Base-by-base conservation (phyloP, 257 asterid genomes). In the Penstemon barbatus region DNA sequence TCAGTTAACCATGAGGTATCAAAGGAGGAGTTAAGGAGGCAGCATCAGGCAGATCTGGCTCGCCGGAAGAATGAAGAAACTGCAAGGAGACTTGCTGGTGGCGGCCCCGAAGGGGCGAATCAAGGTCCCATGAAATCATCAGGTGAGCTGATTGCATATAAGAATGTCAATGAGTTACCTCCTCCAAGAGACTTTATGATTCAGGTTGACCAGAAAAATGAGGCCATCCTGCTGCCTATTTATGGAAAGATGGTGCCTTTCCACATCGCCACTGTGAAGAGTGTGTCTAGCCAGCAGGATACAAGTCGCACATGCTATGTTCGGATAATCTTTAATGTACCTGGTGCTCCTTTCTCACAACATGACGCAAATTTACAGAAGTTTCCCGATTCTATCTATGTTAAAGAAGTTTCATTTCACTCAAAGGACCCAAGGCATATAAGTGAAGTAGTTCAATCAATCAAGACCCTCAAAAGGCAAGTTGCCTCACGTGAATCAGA, bases 1-100 rank as follows among this genome's bases (percentile, higher is more conserved):
- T 89, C 96, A 55, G 96, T 78, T 71, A 83, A 85, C 25, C 84
- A 80, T 33, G 96, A 89, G 80, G 56, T 86, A 15, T 83, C 95
- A 0, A 89, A 85, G 73, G 96, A 89, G 71, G 88, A 85, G 62
- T 79, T 82, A 10, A 69, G 96, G 39, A 89, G 74, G 85, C 95
- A 85, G 77, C 95, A 89, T 72, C 96, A 89, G 77, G 92, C 95
- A 5, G 87, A 79, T 66, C 95, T 89, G 62, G 96, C 95, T 4
- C 89, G 84, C 50, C 92, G 76, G 81, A 89, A 85, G 78, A 89
- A 80, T 63, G 95, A 83, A 69, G 95, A 89, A 78, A 89, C 87
- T 75, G 85, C 86, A 44, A 74, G 89, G 3, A 84, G 96, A 9
- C 90, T 89, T 77, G 88, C 88, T 37, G 90, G 89, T 8, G 86